Conservation (phyloP, 2,329 filamentous ascomycete genomes). For the Epichloe elymi region DNA sequence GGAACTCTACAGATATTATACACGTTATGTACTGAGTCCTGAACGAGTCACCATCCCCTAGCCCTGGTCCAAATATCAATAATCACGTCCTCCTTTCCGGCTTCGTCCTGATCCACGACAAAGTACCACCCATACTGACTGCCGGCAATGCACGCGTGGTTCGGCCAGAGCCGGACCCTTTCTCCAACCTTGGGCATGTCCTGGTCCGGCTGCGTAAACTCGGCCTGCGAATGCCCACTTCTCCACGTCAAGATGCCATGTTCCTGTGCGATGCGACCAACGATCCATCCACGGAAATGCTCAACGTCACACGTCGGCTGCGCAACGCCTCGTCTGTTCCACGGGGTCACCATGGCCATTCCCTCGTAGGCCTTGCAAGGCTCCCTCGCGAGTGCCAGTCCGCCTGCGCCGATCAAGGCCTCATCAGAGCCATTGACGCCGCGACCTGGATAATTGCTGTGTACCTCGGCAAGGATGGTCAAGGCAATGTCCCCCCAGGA, state of each 20-base stretch:
- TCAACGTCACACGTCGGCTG: slow-evolving; percentile 17
- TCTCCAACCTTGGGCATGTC: slow-evolving; percentile 44
- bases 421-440: slow-evolving; percentile 38
- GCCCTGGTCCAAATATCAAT: slow-evolving; percentile 55
- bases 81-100: slow-evolving; percentile 42
- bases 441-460: slow-evolving; percentile 51
- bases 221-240: slow-evolving; percentile 17
- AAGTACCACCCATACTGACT: slow-evolving; percentile 61
- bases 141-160: slow-evolving; percentile 68
- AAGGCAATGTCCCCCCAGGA: slow-evolving; percentile 47
- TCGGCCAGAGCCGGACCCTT: slow-evolving; percentile 60
- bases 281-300: slow-evolving; percentile 46
- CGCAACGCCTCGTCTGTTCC: slow-evolving; percentile 25
- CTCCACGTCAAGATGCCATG: slow-evolving; percentile 58
- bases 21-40: too few relatives aligned
- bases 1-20: slow-evolving; percentile 21
- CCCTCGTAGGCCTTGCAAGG: slow-evolving; percentile 59
- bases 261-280: slow-evolving; percentile 63
- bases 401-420: slow-evolving; percentile 55
- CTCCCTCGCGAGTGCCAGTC: slow-evolving; percentile 59
- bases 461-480: slow-evolving; percentile 58
- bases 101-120: slow-evolving; percentile 50
- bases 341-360: slow-evolving; percentile 56
- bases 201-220: slow-evolving; percentile 4
- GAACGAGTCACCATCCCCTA: slow-evolving; percentile 12